A percentile compares a stretch with the other conserved stretches of the same genome.
Evolutionary conservation across 371 early-diverging fungal genomes (phyloP).

Genomic region (Caulochytrium protostelioides): DNA sequence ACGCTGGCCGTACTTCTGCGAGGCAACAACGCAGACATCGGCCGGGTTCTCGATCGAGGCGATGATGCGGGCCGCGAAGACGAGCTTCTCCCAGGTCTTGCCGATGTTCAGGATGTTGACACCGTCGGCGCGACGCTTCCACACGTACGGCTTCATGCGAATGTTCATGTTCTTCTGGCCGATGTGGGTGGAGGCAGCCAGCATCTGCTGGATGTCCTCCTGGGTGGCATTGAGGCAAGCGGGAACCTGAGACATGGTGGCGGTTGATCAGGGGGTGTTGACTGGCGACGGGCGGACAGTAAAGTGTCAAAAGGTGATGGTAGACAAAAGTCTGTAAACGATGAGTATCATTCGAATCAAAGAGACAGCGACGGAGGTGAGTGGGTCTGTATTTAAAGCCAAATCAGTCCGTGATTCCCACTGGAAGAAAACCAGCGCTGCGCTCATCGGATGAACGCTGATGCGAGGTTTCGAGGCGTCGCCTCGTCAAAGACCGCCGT

Average conservation of each 20-base stretch:
- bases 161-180: conserved; percentile 75
- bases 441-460: too few species aligned
- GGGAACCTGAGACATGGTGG: conserved; percentile 12
- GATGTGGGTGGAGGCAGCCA: conserved; percentile 67
- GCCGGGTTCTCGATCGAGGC: conserved; percentile 87
- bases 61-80: conserved; percentile 95
- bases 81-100: conserved; percentile 98
- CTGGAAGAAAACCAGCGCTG: neutral
- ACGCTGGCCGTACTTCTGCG: conserved; percentile 94
- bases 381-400: neutral
- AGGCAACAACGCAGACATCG: conserved; percentile 85
- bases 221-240: conserved; percentile 47
- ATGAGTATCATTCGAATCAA: neutral
- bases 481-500: too few species aligned
- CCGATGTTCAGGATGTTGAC: conserved; percentile 92
- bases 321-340: neutral
- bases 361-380: neutral
- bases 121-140: conserved; percentile 80
- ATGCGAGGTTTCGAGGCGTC: too few species aligned
- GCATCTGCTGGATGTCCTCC: conserved; percentile 73
- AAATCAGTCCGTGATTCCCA: neutral
- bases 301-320: neutral
- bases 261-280: too few species aligned
- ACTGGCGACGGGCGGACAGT: neutral
- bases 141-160: conserved; percentile 78